Conservation (phyloP, 2,329 filamentous ascomycete genomes). For the Ophiostoma australiae region DNA sequence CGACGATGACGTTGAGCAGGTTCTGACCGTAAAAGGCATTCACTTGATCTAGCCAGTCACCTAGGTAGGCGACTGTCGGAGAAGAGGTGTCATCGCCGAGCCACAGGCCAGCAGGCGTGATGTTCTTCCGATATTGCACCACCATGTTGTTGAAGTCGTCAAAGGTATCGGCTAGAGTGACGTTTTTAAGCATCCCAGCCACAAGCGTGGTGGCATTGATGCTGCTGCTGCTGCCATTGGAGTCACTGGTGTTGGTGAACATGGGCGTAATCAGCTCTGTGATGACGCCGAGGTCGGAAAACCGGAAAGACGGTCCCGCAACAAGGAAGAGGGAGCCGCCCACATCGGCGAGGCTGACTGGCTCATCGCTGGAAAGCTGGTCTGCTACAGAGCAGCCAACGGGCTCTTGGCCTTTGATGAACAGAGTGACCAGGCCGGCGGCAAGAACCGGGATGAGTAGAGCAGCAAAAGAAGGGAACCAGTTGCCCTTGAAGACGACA, state of each 20-base stretch:
- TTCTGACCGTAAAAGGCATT: constrained; percentile 61
- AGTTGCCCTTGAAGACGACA: constrained; percentile 73
- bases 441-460: constrained; percentile 74
- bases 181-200: constrained; percentile 27
- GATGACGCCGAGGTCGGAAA: constrained; percentile 34
- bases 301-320: constrained; percentile 42
- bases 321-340: constrained; percentile 38
- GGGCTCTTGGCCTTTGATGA: constrained; percentile 55
- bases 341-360: constrained; percentile 38
- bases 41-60: constrained; percentile 52
- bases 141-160: constrained; percentile 66
- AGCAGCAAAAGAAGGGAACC: constrained; percentile 68
- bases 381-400: constrained; percentile 50
- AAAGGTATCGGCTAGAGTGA: constrained; percentile 58
- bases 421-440: constrained; percentile 72
- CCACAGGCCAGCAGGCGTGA: constrained; percentile 77
- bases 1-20: constrained; percentile 59
- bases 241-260: constrained; percentile 30
- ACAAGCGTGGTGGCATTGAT: constrained; percentile 16
- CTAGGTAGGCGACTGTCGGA: constrained; percentile 67
- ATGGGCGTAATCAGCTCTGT: constrained; percentile 40
- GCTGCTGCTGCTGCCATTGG: constrained; percentile 6
- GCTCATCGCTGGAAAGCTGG: constrained; percentile 41
- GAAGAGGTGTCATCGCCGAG: constrained; percentile 55
- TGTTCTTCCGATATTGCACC: constrained; percentile 55